These are phyloP conservation scores for Pythium angustatum DNA, from an alignment of 352 stramenopile genomes.

Conservation along the genomic window DNA sequence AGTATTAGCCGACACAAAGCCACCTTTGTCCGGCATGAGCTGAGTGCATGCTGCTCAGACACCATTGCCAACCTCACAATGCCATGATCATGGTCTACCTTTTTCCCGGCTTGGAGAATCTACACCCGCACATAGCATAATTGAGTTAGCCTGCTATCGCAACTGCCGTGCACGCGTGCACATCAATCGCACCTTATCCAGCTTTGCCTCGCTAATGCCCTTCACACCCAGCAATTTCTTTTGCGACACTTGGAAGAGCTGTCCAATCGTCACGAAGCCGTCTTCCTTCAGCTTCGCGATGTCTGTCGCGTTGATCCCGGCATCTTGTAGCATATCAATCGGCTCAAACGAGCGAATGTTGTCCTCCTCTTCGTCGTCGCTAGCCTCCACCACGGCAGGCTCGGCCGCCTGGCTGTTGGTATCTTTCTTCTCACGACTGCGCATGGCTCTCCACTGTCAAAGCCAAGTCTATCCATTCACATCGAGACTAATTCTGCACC, in stretches of 20 bases:
- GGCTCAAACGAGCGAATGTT: conserved; percentile 63
- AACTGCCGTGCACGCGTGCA: too few relatives aligned
- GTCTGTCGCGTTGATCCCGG: conserved; percentile 72
- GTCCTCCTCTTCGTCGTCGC: conserved; percentile 51
- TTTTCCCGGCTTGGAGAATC: conserved; percentile 74
- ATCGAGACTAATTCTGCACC: too few relatives aligned
- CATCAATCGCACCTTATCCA: conserved; percentile 67
- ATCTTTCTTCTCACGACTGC: conserved; percentile 26
- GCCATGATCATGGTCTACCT: conserved; percentile 36
- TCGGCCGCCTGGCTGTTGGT: conserved; percentile 30
- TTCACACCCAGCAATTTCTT: conserved; percentile 74
- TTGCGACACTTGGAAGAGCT: conserved; percentile 81
- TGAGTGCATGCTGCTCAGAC: conserved; percentile 20
- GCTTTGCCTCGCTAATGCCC: conserved; percentile 88
- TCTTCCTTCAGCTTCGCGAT: conserved; percentile 80
- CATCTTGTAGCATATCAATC: conserved; percentile 75
- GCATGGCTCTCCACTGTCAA: background rate
- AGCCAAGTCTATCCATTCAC: too few relatives aligned
- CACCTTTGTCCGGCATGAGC: conserved; percentile 73
- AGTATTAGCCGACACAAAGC: conserved; percentile 69
- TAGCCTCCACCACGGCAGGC: conserved; percentile 35
- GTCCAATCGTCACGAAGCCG: conserved; percentile 77
- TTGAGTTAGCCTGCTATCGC: too few relatives aligned
- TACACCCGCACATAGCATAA: too few relatives aligned
- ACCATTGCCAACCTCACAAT: background rate